Conservation (phyloP, 345 rosid species). For the Rhodamnia argentea region DNA sequence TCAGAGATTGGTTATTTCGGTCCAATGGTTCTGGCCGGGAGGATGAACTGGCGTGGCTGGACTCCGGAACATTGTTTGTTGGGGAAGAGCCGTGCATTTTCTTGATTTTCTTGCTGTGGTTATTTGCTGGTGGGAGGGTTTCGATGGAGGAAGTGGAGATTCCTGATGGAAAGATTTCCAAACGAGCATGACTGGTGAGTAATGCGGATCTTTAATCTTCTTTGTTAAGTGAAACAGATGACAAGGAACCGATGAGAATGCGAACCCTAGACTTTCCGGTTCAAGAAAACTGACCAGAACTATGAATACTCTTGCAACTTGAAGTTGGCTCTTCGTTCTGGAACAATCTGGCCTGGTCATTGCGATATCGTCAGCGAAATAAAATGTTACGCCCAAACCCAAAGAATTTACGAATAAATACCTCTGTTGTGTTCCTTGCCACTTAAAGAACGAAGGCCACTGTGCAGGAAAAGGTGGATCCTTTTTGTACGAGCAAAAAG, state of each 20-base stretch:
- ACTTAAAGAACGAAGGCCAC: background rate
- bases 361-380: no score
- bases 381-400: no score
- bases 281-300: no score
- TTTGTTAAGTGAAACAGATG: background rate
- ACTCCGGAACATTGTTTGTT: background rate
- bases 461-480: background rate
- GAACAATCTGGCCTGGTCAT: no score
- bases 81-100: background rate
- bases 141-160: background rate
- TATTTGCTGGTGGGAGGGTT: background rate
- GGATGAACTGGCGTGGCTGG: background rate
- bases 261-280: no score
- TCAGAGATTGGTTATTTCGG: background rate
- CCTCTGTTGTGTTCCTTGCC: no score
- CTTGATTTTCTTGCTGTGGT: background rate
- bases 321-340: no score
- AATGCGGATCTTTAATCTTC: background rate
- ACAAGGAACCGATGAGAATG: background rate
- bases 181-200: background rate
- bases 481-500: background rate
- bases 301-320: no score
- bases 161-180: background rate
- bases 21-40: background rate
- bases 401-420: no score